phyloP scores from a whole-genome alignment of 257 asterid species.

The Solanum paucissectum region DNA sequence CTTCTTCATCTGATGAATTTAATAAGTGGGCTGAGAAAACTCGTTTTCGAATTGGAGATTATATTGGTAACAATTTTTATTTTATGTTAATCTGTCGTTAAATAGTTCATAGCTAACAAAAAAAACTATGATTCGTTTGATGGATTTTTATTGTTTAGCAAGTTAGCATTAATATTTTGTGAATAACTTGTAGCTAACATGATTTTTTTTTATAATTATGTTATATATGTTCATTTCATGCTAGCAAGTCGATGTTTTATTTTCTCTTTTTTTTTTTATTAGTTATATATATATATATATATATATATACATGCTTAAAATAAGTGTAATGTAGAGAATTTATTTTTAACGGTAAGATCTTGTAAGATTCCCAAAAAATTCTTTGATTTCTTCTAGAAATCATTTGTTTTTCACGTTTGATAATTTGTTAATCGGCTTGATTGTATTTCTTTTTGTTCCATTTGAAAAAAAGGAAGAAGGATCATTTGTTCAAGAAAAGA shows the following conservation, averaged over 20 bases:
- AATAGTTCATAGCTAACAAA: not conserved
- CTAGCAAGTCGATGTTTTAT: not conserved
- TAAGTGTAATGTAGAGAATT: not conserved
- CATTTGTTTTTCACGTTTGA: no score
- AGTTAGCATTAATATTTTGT: not conserved
- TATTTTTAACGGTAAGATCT: no score
- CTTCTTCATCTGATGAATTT: slow-evolving; percentile 35
- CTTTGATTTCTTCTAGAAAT: not conserved
- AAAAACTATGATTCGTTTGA: not conserved
- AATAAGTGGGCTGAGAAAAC: slow-evolving; percentile 34
- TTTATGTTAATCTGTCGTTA: not conserved
- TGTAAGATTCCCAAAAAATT: not conserved
- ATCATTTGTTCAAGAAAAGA: no score
- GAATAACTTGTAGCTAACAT: not conserved
- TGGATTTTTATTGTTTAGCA: not conserved
- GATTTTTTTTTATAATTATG: not conserved
- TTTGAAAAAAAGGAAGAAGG: not conserved
- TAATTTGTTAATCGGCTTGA: no score
- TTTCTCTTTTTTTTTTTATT: not conserved
- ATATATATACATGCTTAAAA: not conserved
- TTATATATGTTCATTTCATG: not conserved
- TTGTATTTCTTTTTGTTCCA: no score
- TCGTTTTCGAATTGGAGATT: slow-evolving; percentile 52
- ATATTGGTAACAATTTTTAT: slow-evolving; percentile 25
- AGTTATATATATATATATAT: no score